Conservation (phyloP, 2,329 filamentous ascomycete species). For the Botrytis fabae region DNA sequence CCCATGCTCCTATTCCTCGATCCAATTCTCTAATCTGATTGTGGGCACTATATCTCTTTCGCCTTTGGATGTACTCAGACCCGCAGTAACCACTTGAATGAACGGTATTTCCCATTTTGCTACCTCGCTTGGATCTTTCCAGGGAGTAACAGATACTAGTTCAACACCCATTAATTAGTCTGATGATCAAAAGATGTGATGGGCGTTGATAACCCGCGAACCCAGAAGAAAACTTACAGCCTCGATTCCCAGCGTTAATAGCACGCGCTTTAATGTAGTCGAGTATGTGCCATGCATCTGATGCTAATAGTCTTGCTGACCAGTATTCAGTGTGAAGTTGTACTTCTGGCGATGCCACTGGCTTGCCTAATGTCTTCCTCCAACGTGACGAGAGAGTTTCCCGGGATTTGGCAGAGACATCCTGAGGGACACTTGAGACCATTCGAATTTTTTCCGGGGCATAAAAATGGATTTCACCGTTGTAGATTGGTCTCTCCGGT, state of each 20-base stretch:
- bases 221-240: background rate
- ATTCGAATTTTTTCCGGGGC: background rate
- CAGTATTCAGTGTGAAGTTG: background rate
- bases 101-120: background rate
- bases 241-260: background rate
- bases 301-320: background rate
- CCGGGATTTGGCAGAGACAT: background rate
- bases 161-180: background rate
- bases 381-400: background rate
- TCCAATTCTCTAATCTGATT: background rate
- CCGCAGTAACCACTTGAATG: background rate
- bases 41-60: background rate
- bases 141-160: background rate
- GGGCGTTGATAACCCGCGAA: background rate
- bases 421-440: too few relatives aligned
- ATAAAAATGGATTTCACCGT: background rate
- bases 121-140: background rate
- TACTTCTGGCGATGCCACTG: too few relatives aligned
- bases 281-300: background rate
- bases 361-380: background rate
- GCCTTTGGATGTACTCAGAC: background rate
- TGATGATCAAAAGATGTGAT: background rate
- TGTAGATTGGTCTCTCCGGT: slow-evolving; percentile 4
- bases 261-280: background rate
- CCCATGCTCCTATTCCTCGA: background rate